These are phyloP conservation scores for Dictyostelium citrinum DNA, from an alignment of 78 protist genomes.

Conservation along the genomic window DNA sequence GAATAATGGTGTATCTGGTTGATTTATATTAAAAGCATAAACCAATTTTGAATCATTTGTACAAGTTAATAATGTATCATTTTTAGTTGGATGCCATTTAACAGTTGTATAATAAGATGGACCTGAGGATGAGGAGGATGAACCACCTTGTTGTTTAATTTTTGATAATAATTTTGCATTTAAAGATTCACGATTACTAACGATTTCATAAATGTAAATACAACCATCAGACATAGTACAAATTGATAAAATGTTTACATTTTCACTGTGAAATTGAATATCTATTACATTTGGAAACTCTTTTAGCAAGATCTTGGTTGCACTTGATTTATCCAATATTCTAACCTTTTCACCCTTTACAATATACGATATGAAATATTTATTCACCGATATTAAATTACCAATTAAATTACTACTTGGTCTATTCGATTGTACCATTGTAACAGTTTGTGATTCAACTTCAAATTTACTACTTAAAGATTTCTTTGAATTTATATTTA, in stretches of 20 bases:
- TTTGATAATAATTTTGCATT: not conserved
- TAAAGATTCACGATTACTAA: not conserved
- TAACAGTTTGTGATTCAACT: constrained; percentile 38
- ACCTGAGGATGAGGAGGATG: too few relatives aligned
- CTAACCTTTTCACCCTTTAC: constrained; percentile 65
- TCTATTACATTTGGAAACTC: constrained; percentile 8
- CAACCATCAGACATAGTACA: not conserved
- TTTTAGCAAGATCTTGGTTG: constrained; percentile 7
- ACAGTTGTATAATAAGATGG: not conserved
- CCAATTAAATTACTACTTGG: constrained; percentile 6
- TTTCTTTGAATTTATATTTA: not conserved
- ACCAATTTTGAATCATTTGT: not conserved
- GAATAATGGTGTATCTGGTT: not conserved
- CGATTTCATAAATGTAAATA: constrained; percentile 20
- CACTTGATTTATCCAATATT: constrained; percentile 33
- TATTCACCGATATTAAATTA: constrained; percentile 13
- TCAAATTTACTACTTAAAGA: not conserved
- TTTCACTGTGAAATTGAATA: constrained; percentile 56
- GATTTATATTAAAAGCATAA: not conserved
- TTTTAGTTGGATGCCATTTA: constrained; percentile 26
- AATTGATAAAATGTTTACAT: constrained; percentile 9
- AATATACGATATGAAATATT: constrained; percentile 16
- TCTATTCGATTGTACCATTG: constrained; percentile 18
- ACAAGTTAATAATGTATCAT: not conserved
- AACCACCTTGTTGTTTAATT: not conserved